A percentile compares a stretch with the other conserved stretches of the same genome.
Conservation (phyloP, 306 rosid genomes). For the Castanospermum australe region DNA sequence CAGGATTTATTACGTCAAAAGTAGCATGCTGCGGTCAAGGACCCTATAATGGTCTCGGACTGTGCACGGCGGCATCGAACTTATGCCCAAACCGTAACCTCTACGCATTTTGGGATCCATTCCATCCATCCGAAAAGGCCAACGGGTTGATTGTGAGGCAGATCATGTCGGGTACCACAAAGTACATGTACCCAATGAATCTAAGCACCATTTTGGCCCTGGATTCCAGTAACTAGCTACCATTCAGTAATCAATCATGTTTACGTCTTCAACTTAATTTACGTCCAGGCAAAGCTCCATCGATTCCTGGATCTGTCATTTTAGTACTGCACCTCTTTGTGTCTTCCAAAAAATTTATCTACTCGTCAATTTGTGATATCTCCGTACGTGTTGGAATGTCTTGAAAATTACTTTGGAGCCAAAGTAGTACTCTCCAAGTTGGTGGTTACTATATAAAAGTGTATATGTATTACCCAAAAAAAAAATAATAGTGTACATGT, state of each 20-base stretch:
- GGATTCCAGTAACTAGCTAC: conserved; percentile 44
- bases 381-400: background rate
- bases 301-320: background rate
- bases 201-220: conserved; percentile 75
- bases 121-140: conserved; percentile 74
- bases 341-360: background rate
- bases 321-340: background rate
- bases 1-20: conserved; percentile 70
- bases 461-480: too few species aligned
- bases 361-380: background rate
- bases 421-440: background rate
- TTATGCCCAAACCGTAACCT: conserved; percentile 58
- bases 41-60: conserved; percentile 66
- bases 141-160: conserved; percentile 37
- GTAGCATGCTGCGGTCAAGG: conserved; percentile 92
- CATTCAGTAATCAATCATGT: too few species aligned
- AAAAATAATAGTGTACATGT: background rate
- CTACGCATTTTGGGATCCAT: conserved; percentile 85
- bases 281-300: background rate
- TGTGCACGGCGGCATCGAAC: conserved; percentile 61
- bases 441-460: background rate
- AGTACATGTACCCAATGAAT: conserved; percentile 81
- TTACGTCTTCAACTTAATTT: too few species aligned
- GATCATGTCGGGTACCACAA: conserved; percentile 44
- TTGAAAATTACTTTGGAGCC: background rate